These are phyloP conservation scores for Phyllosticta citrichinensis DNA, from an alignment of 2,329 filamentous ascomycete species.

Conservation along the genomic window DNA sequence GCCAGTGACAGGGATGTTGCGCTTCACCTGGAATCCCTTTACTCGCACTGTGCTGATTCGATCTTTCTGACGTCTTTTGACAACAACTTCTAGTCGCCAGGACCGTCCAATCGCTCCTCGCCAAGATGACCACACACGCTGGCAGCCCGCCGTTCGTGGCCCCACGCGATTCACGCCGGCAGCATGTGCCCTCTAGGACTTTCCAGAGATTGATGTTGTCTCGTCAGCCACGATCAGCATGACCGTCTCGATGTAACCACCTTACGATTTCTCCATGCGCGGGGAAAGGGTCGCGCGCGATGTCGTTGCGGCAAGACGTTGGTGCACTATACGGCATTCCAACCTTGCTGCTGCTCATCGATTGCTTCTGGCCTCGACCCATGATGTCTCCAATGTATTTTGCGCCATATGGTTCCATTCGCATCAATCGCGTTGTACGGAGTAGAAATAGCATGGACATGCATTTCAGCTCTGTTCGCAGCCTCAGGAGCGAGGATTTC, in stretches of 20 bases:
- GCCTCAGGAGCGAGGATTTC: conserved; percentile 34
- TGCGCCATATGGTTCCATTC: conserved; percentile 38
- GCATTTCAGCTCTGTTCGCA: conserved; percentile 42
- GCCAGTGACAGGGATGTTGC: no score
- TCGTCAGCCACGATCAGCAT: conserved; percentile 48
- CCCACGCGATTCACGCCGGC: conserved; percentile 43
- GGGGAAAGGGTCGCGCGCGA: conserved; percentile 26
- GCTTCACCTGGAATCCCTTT: no score
- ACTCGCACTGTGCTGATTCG: no score
- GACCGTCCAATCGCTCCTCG: background rate
- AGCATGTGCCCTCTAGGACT: conserved; percentile 39
- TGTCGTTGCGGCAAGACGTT: conserved; percentile 28
- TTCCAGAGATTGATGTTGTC: conserved; percentile 43
- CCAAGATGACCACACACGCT: background rate
- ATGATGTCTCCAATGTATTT: conserved; percentile 40
- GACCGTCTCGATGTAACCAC: conserved; percentile 44
- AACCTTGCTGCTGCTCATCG: conserved; percentile 42
- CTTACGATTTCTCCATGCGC: conserved; percentile 22
- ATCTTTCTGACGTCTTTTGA: no score
- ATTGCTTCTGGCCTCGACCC: conserved; percentile 36
- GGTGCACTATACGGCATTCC: conserved; percentile 37
- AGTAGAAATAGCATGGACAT: conserved; percentile 41
- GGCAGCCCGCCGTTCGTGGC: conserved; percentile 36
- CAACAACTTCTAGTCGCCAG: no score
- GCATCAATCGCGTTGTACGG: conserved; percentile 38